Evolutionary conservation across 371 early-diverging fungal genomes (phyloP), one percentile per base, ranked within the genome.

Genomic region (Rhizoclosmatium hyalinum): DNA sequence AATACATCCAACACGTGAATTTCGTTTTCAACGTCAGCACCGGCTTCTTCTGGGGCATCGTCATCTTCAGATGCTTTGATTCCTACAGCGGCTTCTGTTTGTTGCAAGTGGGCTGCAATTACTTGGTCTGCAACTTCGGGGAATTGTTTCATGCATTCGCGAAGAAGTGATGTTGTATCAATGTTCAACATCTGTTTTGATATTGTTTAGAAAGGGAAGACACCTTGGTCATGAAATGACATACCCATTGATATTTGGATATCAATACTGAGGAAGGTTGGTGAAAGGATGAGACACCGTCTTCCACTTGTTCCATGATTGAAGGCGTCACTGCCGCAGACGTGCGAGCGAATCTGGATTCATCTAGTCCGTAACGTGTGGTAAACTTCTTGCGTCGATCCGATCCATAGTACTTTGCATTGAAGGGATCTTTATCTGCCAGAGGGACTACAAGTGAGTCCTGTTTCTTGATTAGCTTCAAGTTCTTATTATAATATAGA

Each of bases 61-160:
- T 64, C 65, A 47, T 46, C 65, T 17, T 46, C 55, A 14, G 68
- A 8, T 8, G 56, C 14, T 21, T 55, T 70, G 58, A 57, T 58
- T 8, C 56, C 70, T 12, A 58, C 19, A 8, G 65, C 19, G 19
- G 42, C 19, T 54, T 84, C 82, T 12, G 81, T 65, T 3, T 75
- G 70, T 2, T 64, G 44, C 14, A 82, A 55, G 17, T 74, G 73
- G 43, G 45, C 24, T 50, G 78, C 79, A 12, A 81, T 73, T 8
- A 82, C 61, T 32, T 83, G 82, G 4, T 72, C 57, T 2, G 83
- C 83, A 12, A 81, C 75, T 63, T 75, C 64, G 4, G 80, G 77
- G 62, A 73, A 78, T 47, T 80, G 68, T 69, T 78, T 80, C 72
- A 82, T 79, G 66, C 81, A 82, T 50, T 85, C 85, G n/a, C 81